Evolutionary conservation across 2,329 filamentous ascomycete genomes (phyloP).

Genomic region (Clarireedia hainanense): DNA sequence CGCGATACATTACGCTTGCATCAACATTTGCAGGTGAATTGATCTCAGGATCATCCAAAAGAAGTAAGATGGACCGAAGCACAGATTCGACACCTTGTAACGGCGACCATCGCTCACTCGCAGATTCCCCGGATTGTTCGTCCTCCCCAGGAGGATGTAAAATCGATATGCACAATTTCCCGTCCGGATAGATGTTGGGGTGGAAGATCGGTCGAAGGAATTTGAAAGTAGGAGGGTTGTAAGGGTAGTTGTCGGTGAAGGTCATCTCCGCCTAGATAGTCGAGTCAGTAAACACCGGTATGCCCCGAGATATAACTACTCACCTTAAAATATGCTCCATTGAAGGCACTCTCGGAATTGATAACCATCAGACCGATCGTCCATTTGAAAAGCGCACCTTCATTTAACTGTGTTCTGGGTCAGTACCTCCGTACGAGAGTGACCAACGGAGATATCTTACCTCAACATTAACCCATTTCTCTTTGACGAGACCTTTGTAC

Average conservation of each 20-base stretch:
- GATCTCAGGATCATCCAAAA: constrained; percentile 91
- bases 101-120: constrained; percentile 89
- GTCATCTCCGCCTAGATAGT: constrained; percentile 63
- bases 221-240: constrained; percentile 78
- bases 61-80: constrained; percentile 80
- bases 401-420: constrained; percentile 43
- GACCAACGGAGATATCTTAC: constrained; percentile 37
- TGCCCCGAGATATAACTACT: constrained; percentile 11
- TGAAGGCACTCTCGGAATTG: constrained; percentile 85
- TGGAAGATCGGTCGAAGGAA: constrained; percentile 78
- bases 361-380: constrained; percentile 82
- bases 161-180: constrained; percentile 92
- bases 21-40: constrained; percentile 93
- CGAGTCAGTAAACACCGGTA: neutral
- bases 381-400: constrained; percentile 81
- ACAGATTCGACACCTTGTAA: constrained; percentile 93
- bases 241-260: constrained; percentile 85
- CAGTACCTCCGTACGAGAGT: neutral
- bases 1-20: constrained; percentile 77
- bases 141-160: constrained; percentile 89
- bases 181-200: constrained; percentile 89
- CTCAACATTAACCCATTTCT: constrained; percentile 91
- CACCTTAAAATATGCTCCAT: constrained; percentile 83
- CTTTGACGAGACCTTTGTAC: constrained; percentile 71
- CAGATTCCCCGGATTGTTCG: constrained; percentile 81